These are phyloP conservation scores for Colletotrichum simmondsii DNA, from an alignment of 2,329 filamentous ascomycete genomes.

Conservation along the genomic window DNA sequence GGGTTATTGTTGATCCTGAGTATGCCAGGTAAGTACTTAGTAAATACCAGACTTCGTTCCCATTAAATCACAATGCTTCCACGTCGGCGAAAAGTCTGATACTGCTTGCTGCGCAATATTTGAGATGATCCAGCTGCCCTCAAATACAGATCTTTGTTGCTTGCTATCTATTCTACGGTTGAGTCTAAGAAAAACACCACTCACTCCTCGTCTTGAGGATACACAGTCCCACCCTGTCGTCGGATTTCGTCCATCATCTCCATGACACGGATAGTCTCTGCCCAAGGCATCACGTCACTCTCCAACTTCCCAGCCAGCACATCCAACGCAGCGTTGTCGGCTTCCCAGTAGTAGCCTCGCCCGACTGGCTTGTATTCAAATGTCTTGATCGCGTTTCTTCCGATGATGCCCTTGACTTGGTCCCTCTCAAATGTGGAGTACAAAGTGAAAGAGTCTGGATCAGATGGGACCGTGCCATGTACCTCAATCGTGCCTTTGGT, in stretches of 20 bases:
- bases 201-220: constrained; percentile 40
- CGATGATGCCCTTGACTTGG: constrained; percentile 35
- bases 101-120: too few species aligned
- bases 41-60: too few species aligned
- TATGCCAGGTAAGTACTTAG: too few species aligned
- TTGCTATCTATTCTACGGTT: background rate
- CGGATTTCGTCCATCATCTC: constrained; percentile 59
- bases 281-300: constrained; percentile 55
- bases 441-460: constrained; percentile 49
- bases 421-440: constrained; percentile 35
- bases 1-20: too few species aligned
- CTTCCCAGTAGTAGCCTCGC: constrained; percentile 56
- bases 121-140: background rate
- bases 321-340: constrained; percentile 54
- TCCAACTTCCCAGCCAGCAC: constrained; percentile 49
- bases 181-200: background rate
- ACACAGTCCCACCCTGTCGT: constrained; percentile 43
- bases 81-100: too few species aligned
- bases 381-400: constrained; percentile 42
- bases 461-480: constrained; percentile 45
- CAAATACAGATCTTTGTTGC: background rate
- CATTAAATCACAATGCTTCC: too few species aligned
- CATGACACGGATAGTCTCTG: constrained; percentile 57
- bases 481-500: constrained; percentile 48
- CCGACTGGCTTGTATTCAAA: constrained; percentile 47